Evolutionary conservation across 2,329 filamentous ascomycete genomes (phyloP).

Genomic region (Colletotrichum eleusines): DNA sequence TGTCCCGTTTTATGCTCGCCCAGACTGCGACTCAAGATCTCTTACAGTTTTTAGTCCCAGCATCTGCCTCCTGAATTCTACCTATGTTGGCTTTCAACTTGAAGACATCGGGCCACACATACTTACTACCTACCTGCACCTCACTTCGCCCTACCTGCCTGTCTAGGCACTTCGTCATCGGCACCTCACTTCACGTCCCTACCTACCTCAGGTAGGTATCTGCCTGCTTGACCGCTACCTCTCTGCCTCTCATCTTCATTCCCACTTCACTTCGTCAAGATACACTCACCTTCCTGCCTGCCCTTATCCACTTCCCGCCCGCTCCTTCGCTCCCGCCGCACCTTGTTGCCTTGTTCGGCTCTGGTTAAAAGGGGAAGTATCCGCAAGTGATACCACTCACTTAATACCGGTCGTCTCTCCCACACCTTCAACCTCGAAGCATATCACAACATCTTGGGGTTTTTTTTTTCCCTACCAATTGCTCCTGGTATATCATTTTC

Average conservation of each 20-base stretch:
- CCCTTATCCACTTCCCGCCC: not conserved
- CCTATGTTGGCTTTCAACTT: not conserved
- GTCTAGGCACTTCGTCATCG: too few species aligned
- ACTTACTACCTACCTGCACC: too few species aligned
- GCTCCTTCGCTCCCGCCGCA: not conserved
- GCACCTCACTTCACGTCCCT: too few species aligned
- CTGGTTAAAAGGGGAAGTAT: not conserved
- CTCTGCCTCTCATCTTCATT: not conserved
- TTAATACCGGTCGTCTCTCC: too few species aligned
- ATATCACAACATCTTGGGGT: not conserved
- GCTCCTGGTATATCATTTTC: not conserved
- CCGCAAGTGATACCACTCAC: not conserved
- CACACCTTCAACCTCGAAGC: not conserved
- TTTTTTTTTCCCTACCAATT: not conserved
- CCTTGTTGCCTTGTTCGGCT: constrained; percentile 1
- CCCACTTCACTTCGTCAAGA: not conserved
- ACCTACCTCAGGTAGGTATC: too few species aligned
- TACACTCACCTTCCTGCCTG: not conserved
- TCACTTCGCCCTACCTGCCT: too few species aligned
- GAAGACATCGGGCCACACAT: not conserved
- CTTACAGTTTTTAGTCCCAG: too few species aligned
- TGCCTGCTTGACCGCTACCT: not conserved
- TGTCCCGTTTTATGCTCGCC: constrained; percentile 14
- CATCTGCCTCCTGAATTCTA: not conserved
- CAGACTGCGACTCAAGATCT: not conserved